Evolutionary conservation across 2,329 filamentous ascomycete species (phyloP).

Genomic region (Apiospora hydei): DNA sequence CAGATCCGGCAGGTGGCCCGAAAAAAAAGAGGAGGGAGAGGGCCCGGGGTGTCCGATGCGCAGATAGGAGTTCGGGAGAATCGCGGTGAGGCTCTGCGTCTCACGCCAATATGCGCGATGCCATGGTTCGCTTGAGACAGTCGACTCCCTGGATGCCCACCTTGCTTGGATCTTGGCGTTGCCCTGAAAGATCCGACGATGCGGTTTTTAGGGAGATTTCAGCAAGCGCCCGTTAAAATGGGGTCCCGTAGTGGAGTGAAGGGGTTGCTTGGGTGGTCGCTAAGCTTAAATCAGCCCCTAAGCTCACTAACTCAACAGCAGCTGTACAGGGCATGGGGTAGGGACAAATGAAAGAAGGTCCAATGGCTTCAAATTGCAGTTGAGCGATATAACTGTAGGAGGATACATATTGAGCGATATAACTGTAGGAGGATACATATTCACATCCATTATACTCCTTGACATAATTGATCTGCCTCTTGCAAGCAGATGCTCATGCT

Average conservation of each 20-base stretch:
- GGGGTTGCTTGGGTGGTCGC: background rate
- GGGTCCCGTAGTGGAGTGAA: background rate
- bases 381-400: background rate
- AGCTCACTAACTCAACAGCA: background rate
- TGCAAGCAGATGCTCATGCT: background rate
- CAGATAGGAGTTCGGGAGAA: background rate
- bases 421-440: too few relatives aligned
- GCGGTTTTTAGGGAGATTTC: background rate
- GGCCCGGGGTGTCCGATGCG: background rate
- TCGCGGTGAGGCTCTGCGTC: slow-evolving; percentile 8
- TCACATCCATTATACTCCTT: too few relatives aligned
- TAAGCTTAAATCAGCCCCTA: slow-evolving; percentile 4
- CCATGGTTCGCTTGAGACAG: slow-evolving; percentile 14
- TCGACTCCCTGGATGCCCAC: background rate
- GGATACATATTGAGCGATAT: background rate
- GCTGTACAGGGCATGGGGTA: background rate
- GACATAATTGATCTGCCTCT: too few relatives aligned
- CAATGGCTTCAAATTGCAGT: background rate
- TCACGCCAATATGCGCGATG: slow-evolving; percentile 8
- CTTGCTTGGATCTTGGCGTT: slow-evolving; percentile 9
- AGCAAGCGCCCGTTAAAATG: slow-evolving; percentile 8
- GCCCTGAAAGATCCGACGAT: slow-evolving; percentile 22
- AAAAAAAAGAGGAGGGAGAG: background rate
- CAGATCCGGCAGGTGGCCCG: slow-evolving; percentile 18
- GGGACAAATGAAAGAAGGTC: background rate